phyloP scores from a whole-genome alignment of 1,284 basidiomycete species.

The Sporisorium exsertum region DNA sequence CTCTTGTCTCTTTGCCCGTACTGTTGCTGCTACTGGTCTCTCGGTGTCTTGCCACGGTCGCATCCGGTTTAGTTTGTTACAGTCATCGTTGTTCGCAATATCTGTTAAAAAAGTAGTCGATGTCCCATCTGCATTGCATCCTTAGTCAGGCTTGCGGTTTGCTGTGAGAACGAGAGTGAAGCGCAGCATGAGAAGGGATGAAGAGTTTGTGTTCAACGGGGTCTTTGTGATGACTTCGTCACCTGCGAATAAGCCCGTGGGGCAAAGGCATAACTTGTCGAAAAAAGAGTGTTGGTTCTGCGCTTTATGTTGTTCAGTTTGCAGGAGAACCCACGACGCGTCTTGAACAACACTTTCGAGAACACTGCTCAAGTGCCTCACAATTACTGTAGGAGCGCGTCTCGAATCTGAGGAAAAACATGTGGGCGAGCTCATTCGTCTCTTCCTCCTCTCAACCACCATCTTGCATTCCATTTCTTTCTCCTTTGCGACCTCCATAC shows the following conservation, averaged over 20 bases:
- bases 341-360: conserved; percentile 15
- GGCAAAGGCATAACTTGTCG: no score
- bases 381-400: conserved; percentile 14
- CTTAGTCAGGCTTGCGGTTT: no score
- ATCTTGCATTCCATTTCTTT: background rate
- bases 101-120: no score
- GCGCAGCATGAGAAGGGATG: no score
- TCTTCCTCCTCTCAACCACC: conserved; percentile 4
- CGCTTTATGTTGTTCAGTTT: background rate
- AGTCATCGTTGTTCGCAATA: conserved; percentile 1
- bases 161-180: no score
- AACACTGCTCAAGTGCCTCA: conserved; percentile 24
- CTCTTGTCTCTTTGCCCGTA: background rate
- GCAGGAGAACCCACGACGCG: conserved; percentile 22
- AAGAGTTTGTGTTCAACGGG: no score
- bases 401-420: conserved; percentile 15
- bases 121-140: no score
- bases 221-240: no score
- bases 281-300: conserved; percentile 21
- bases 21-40: background rate
- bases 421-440: conserved; percentile 4
- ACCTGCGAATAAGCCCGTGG: no score
- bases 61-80: background rate
- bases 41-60: background rate
- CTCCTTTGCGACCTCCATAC: background rate